Conservation (phyloP, 352 stramenopile genomes). For the Pythium vanterpoolii region DNA sequence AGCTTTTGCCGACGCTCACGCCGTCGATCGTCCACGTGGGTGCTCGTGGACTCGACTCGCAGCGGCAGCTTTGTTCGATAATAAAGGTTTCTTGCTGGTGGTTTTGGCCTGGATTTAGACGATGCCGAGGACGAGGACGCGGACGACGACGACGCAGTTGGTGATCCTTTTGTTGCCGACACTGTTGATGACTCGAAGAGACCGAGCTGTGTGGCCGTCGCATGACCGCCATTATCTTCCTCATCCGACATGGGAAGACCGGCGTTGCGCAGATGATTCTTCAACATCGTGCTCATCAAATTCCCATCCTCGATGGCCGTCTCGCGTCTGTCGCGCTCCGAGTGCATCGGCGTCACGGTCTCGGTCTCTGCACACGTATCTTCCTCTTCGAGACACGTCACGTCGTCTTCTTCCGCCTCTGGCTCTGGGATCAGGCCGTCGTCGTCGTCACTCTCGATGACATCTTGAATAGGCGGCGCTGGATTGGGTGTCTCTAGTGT, state of each 20-base stretch:
- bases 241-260: constrained; percentile 19
- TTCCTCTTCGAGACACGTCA: neutral
- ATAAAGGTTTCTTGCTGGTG: constrained; percentile 15
- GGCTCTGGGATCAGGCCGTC: constrained; percentile 27
- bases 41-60: constrained; percentile 53
- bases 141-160: constrained; percentile 17
- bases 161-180: constrained; percentile 10
- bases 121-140: constrained; percentile 13
- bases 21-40: constrained; percentile 41
- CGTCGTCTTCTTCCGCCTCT: neutral
- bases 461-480: neutral
- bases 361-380: constrained; percentile 11
- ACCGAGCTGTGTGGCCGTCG: neutral
- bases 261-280: constrained; percentile 11
- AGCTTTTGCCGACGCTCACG: constrained; percentile 37
- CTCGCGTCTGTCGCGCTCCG: neutral
- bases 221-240: neutral
- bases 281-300: constrained; percentile 18
- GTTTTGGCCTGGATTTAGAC: constrained; percentile 8
- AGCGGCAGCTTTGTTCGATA: constrained; percentile 63
- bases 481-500: neutral
- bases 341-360: neutral
- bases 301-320: neutral
- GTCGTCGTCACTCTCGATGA: constrained; percentile 21
- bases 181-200: constrained; percentile 20